Conservation (phyloP, 2,329 filamentous ascomycete genomes). For the Fonsecaea pedrosoi region DNA sequence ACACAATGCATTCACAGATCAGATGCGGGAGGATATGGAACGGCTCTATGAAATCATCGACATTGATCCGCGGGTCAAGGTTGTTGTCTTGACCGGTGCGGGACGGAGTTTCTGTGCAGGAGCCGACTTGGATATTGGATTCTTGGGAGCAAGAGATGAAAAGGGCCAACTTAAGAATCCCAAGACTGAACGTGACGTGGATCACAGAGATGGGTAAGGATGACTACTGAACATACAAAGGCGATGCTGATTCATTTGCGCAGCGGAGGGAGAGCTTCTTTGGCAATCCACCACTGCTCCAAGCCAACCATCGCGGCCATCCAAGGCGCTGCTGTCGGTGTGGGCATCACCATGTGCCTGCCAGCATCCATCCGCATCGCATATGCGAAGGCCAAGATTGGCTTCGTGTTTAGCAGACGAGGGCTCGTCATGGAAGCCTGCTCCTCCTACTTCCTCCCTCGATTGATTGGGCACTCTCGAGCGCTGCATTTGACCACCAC, state of each 20-base stretch:
- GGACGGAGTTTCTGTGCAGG: slow-evolving; percentile 65
- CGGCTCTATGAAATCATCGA: slow-evolving; percentile 60
- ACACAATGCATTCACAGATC: slow-evolving; percentile 72
- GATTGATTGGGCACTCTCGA: slow-evolving; percentile 67
- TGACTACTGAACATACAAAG: neutral
- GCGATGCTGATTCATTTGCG: slow-evolving; percentile 19
- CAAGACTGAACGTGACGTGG: slow-evolving; percentile 39
- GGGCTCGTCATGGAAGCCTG: slow-evolving; percentile 74
- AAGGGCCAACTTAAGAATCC: slow-evolving; percentile 27
- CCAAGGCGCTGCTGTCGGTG: slow-evolving; percentile 66
- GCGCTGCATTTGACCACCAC: slow-evolving; percentile 72
- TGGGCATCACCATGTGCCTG: slow-evolving; percentile 68
- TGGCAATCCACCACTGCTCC: slow-evolving; percentile 63
- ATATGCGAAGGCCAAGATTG: slow-evolving; percentile 66
- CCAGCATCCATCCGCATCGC: slow-evolving; percentile 61
- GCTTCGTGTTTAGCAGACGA: slow-evolving; percentile 72
- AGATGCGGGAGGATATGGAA: slow-evolving; percentile 68
- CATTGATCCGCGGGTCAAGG: slow-evolving; percentile 61
- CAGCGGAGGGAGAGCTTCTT: slow-evolving; percentile 60
- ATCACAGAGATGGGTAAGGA: slow-evolving; percentile 40
- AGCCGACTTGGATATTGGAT: slow-evolving; percentile 61
- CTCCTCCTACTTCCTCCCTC: slow-evolving; percentile 72
- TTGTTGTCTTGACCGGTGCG: slow-evolving; percentile 62
- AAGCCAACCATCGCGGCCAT: slow-evolving; percentile 67
- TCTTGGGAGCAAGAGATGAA: slow-evolving; percentile 36